A percentile compares a stretch with the other conserved stretches of the same genome.
Evolutionary conservation across 176 grass and related monocot genomes (phyloP).

Genomic region (Aegilops tauschii): DNA sequence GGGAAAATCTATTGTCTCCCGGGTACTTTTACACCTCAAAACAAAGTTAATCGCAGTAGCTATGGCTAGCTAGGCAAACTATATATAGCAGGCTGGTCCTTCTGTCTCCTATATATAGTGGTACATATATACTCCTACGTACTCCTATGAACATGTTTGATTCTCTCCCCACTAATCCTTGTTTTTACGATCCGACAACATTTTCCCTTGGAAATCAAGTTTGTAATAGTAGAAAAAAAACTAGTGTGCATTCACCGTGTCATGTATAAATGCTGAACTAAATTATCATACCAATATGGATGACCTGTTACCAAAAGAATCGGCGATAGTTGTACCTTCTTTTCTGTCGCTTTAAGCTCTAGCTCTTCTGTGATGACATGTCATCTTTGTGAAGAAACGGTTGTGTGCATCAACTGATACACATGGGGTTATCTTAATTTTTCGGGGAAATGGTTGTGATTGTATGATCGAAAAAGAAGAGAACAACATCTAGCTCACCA

Average conservation of each 20-base stretch:
- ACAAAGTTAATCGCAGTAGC: constrained; percentile 17
- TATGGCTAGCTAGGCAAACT: background rate
- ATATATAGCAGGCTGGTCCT: background rate
- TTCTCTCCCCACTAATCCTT: background rate
- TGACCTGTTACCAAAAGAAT: no score
- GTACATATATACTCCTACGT: background rate
- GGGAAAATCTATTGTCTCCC: background rate
- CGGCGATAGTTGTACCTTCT: no score
- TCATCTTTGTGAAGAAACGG: background rate
- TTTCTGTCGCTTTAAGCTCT: background rate
- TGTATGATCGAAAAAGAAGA: background rate
- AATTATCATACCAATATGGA: background rate
- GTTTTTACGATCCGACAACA: background rate
- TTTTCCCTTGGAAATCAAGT: constrained; percentile 19
- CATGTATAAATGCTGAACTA: background rate
- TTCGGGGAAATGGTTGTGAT: background rate
- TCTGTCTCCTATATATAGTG: background rate
- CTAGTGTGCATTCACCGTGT: background rate
- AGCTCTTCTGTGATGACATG: background rate
- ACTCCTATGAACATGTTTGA: constrained; percentile 12
- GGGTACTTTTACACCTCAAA: constrained; percentile 29
- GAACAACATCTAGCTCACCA: background rate
- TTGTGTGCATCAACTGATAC: background rate
- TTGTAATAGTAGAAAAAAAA: background rate
- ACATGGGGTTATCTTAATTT: background rate